Percentiles rank a stretch among this genome's conserved stretches.
Evolutionary conservation across 2,329 filamentous ascomycete species (phyloP).

Genomic region (Hirsutella rhossiliensis): DNA sequence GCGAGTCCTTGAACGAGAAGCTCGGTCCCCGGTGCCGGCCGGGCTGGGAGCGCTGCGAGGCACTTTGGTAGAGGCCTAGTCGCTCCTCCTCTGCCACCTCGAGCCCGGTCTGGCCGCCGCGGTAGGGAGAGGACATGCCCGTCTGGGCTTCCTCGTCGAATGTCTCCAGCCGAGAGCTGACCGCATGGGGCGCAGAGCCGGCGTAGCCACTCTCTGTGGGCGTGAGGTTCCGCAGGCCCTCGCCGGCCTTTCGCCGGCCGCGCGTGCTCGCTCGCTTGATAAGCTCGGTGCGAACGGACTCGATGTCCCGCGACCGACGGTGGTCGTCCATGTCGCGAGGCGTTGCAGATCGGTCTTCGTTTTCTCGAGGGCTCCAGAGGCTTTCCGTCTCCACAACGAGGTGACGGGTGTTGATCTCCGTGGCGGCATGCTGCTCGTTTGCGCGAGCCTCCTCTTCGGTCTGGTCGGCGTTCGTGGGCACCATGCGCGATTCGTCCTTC

Average conservation of each 20-base stretch:
- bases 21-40: conserved; percentile 5
- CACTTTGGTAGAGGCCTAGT: conserved; percentile 5
- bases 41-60: conserved; percentile 3
- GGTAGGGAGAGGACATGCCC: conserved; percentile 18
- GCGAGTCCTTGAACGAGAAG: conserved; percentile 1
- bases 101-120: conserved; percentile 12
- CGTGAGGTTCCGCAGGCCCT: conserved; percentile 25
- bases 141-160: conserved; percentile 33
- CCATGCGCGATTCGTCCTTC: conserved; percentile 54
- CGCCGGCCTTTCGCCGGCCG: conserved; percentile 37
- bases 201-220: conserved; percentile 13
- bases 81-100: conserved; percentile 6
- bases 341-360: conserved; percentile 5
- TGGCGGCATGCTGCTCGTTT: conserved; percentile 31
- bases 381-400: conserved; percentile 12
- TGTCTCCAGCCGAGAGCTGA: conserved; percentile 18
- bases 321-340: conserved; percentile 19
- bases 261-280: conserved; percentile 31
- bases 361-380: conserved; percentile 9
- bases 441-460: conserved; percentile 15
- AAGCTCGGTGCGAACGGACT: conserved; percentile 23
- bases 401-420: conserved; percentile 29
- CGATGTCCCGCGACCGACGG: conserved; percentile 24
- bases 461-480: conserved; percentile 32
- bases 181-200: conserved; percentile 14